A percentile compares a stretch with the other conserved stretches of the same genome.
phyloP scores from a whole-genome alignment of 2,329 filamentous ascomycete genomes.

The Pyricularia sp. region DNA sequence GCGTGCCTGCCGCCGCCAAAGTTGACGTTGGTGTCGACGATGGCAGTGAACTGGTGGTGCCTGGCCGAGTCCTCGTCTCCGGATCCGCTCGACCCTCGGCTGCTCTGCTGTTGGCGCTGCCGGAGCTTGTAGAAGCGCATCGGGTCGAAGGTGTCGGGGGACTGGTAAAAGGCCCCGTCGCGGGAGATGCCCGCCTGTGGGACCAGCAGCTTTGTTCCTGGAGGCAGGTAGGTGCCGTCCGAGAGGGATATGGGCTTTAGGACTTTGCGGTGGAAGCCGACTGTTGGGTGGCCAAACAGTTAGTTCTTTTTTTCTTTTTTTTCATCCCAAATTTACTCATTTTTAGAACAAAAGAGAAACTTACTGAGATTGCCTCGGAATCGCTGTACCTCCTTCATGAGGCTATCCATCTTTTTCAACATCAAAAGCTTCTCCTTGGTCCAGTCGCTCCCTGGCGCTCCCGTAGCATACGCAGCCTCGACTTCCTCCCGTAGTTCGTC shows the following conservation, averaged over 20 bases:
- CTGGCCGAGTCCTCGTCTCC: constrained; percentile 16
- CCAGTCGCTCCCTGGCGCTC: not conserved
- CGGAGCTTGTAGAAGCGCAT: constrained; percentile 35
- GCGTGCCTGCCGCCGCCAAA: constrained; percentile 35
- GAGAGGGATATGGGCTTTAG: constrained; percentile 30
- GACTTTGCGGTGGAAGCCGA: constrained; percentile 32
- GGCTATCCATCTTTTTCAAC: constrained; percentile 34
- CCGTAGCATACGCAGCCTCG: constrained; percentile 20
- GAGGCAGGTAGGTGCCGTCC: constrained; percentile 28
- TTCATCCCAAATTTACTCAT: not conserved
- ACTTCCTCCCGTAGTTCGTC: constrained; percentile 36
- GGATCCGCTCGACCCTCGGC: constrained; percentile 10
- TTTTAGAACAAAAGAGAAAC: constrained; percentile 7
- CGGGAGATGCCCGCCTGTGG: constrained; percentile 27
- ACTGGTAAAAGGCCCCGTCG: constrained; percentile 25
- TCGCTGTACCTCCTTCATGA: constrained; percentile 31
- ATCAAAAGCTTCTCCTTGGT: constrained; percentile 29
- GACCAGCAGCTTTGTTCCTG: constrained; percentile 27
- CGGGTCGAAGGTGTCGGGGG: constrained; percentile 31
- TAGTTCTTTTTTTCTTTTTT: constrained; percentile 5
- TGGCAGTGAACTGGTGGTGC: constrained; percentile 29
- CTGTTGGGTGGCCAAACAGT: constrained; percentile 13
- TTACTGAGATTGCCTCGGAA: constrained; percentile 28
- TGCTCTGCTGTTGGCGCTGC: constrained; percentile 9
- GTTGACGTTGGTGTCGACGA: constrained; percentile 28